Evolutionary conservation across 345 rosid genomes (phyloP).

Genomic region (Excoecaria cochinchinensis): DNA sequence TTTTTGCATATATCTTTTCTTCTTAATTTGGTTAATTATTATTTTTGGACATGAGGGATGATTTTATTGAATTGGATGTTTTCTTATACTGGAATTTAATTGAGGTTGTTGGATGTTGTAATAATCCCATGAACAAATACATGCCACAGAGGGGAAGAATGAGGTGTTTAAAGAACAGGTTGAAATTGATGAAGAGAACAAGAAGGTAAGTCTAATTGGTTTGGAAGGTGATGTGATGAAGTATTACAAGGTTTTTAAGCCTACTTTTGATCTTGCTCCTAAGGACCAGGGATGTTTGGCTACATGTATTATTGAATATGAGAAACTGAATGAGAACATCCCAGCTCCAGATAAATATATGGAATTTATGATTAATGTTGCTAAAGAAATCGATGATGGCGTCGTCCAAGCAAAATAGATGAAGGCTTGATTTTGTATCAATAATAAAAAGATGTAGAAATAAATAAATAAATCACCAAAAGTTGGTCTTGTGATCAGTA

Average conservation of each 20-base stretch:
- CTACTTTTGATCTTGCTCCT: neutral
- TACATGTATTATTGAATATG: constrained; percentile 24
- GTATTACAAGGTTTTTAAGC: constrained; percentile 26
- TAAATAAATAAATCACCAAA: no score
- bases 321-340: constrained; percentile 22
- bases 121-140: no score
- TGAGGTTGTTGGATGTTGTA: neutral
- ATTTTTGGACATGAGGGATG: no score
- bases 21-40: no score
- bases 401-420: neutral
- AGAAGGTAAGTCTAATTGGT: constrained; percentile 14
- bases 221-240: constrained; percentile 39
- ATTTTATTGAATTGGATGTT: neutral
- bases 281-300: neutral
- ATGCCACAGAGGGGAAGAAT: constrained; percentile 27
- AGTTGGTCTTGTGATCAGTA: no score
- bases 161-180: constrained; percentile 31
- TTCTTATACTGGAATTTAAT: neutral
- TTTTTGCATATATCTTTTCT: no score
- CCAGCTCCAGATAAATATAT: constrained; percentile 28
- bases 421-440: no score
- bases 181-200: constrained; percentile 25
- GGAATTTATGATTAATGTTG: constrained; percentile 7
- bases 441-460: no score
- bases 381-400: constrained; percentile 22